A percentile compares a stretch with the other conserved stretches of the same genome.
phyloP scores from a whole-genome alignment of 1,139 yeast species.

The Candida sp. region DNA sequence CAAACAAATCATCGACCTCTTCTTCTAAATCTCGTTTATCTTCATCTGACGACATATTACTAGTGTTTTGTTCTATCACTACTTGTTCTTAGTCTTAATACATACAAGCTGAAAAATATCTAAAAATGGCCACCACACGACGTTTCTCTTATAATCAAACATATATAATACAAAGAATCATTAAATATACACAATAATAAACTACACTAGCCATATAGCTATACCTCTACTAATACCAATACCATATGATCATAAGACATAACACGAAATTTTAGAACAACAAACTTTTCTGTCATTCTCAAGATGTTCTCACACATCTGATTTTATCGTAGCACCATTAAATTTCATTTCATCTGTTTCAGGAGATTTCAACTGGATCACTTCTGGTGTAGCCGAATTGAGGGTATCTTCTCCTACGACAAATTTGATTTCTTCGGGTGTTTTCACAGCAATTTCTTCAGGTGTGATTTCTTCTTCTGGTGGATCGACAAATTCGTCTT shows the following conservation, averaged over 20 bases:
- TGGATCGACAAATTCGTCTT: neutral
- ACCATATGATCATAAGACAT: neutral
- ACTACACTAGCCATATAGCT: neutral
- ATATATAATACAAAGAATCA: neutral
- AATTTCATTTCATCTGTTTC: neutral
- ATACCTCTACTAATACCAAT: neutral
- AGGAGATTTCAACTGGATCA: neutral
- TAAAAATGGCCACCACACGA: neutral
- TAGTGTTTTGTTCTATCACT: neutral
- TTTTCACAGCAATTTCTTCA: neutral
- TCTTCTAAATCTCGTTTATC: slow-evolving; percentile 13
- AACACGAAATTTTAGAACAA: too few species aligned
- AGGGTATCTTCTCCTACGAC: neutral
- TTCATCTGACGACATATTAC: slow-evolving; percentile 10
- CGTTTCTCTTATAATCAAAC: neutral
- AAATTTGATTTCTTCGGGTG: neutral
- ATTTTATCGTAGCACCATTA: neutral
- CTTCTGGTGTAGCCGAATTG: neutral
- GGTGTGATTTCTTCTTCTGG: neutral
- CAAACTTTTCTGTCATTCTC: too few species aligned
- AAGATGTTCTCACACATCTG: neutral
- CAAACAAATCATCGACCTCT: slow-evolving; percentile 45
- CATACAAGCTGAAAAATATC: neutral
- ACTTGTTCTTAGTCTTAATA: too few species aligned
- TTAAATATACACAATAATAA: neutral